Conservation (phyloP, 2,329 filamentous ascomycete genomes). For the Fusarium sp. region DNA sequence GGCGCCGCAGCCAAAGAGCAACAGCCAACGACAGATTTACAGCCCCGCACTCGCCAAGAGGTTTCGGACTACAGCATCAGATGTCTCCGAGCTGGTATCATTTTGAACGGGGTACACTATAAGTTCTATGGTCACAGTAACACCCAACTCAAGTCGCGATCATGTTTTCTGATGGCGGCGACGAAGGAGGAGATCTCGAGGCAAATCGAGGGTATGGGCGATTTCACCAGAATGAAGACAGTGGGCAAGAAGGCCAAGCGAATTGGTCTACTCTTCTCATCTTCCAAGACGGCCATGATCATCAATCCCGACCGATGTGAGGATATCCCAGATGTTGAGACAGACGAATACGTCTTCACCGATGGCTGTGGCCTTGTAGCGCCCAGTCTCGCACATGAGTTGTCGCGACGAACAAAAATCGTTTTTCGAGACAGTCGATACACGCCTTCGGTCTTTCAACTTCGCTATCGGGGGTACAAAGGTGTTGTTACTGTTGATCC, state of each 20-base stretch:
- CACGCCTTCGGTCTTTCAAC: background rate
- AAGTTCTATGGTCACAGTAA: slow-evolving; percentile 13
- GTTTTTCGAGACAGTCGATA: background rate
- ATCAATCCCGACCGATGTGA: background rate
- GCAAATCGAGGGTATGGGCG: background rate
- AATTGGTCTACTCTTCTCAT: background rate
- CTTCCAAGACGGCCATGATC: background rate
- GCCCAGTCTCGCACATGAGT: background rate
- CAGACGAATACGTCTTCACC: background rate
- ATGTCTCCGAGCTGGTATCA: background rate
- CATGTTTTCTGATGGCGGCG: background rate
- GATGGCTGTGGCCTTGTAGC: slow-evolving; percentile 6
- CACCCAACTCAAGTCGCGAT: slow-evolving; percentile 2
- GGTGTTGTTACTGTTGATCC: background rate
- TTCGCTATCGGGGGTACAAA: slow-evolving; percentile 4
- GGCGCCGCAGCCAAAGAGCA: background rate
- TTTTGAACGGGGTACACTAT: background rate
- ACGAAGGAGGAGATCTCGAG: background rate
- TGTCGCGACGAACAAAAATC: background rate
- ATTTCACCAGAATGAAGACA: slow-evolving; percentile 1
- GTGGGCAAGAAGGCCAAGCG: slow-evolving; percentile 9
- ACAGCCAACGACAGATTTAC: background rate
- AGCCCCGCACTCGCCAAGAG: background rate
- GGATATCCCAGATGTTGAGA: background rate
- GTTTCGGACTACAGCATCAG: slow-evolving; percentile 12